Evolutionary conservation across 495 filamentous ascomycete genomes (phyloP).

Genomic region (Neurospora africana): DNA sequence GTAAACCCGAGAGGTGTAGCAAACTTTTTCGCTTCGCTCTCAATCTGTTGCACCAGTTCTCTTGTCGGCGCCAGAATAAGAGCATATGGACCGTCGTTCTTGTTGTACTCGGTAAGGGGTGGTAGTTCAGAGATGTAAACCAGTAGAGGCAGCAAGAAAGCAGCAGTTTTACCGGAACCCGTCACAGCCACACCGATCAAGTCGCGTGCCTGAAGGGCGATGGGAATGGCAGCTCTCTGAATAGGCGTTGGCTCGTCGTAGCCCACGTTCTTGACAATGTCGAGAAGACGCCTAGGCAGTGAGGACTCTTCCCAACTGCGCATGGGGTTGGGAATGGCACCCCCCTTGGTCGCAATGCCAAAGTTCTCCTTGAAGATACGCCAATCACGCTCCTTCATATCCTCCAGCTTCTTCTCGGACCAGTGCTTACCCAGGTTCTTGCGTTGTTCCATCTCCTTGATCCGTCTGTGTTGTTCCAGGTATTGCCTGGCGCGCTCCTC

Average conservation of each 20-base stretch:
- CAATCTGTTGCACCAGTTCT: slow-evolving; percentile 97
- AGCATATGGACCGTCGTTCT: slow-evolving; percentile 93
- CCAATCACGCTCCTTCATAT: slow-evolving; percentile 98
- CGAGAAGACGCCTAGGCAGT: slow-evolving; percentile 68
- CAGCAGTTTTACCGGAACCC: slow-evolving; percentile 96
- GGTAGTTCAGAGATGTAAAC: slow-evolving; percentile 93
- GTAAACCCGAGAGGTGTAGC: slow-evolving; percentile 86
- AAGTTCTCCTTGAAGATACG: slow-evolving; percentile 99
- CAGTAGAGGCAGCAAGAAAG: slow-evolving; percentile 88
- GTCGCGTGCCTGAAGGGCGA: slow-evolving; percentile 85
- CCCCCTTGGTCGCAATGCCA: slow-evolving; percentile 86
- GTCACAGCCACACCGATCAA: slow-evolving; percentile 97
- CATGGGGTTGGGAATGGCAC: slow-evolving; percentile 91
- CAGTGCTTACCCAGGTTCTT: slow-evolving; percentile 79
- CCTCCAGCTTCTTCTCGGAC: slow-evolving; percentile 90
- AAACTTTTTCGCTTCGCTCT: slow-evolving; percentile 89
- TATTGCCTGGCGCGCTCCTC: slow-evolving; percentile 65
- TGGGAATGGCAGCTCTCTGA: slow-evolving; percentile 90
- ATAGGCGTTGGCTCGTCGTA: slow-evolving; percentile 91
- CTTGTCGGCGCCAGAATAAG: slow-evolving; percentile 96
- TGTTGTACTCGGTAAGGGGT: slow-evolving; percentile 72
- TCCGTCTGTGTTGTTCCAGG: slow-evolving; percentile 59
- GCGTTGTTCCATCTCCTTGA: slow-evolving; percentile 61
- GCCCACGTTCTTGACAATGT: slow-evolving; percentile 75
- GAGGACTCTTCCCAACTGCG: slow-evolving; percentile 84